Evolutionary conservation across 1,139 yeast species (phyloP).

Genomic region (Lodderomyces parapsilosis): DNA sequence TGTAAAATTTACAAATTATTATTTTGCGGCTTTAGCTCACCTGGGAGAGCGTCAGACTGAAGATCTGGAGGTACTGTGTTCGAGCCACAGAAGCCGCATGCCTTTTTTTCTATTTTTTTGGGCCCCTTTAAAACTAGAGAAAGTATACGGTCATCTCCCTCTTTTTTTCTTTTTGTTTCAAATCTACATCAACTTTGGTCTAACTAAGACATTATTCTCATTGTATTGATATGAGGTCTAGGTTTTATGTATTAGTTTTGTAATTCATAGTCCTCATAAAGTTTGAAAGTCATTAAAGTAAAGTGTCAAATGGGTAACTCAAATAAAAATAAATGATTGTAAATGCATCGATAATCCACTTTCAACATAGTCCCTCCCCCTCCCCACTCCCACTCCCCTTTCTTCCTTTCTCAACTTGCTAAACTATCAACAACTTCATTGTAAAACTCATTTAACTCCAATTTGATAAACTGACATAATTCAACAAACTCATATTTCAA

Average conservation of each 20-base stretch:
- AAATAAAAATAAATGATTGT: too few relatives aligned
- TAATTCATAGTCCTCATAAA: too few relatives aligned
- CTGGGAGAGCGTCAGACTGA: conserved; percentile 60
- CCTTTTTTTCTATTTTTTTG: too few relatives aligned
- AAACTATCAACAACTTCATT: conserved; percentile 1
- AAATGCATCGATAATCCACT: neutral
- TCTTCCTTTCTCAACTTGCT: neutral
- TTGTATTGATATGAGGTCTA: neutral
- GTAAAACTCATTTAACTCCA: conserved; percentile 11
- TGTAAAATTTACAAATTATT: conserved; percentile 1
- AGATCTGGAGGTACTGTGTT: conserved; percentile 58
- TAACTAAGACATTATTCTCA: too few relatives aligned
- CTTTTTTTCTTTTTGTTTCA: conserved; percentile 4
- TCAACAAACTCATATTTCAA: conserved; percentile 29
- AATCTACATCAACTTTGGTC: too few relatives aligned
- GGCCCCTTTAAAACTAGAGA: too few relatives aligned
- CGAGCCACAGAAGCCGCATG: conserved; percentile 54
- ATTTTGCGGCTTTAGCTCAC: conserved; percentile 49
- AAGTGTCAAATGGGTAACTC: too few relatives aligned
- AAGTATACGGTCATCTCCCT: too few relatives aligned
- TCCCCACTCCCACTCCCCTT: too few relatives aligned
- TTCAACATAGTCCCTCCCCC: too few relatives aligned
- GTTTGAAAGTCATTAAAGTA: too few relatives aligned
- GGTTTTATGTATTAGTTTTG: too few relatives aligned
- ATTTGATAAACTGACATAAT: conserved; percentile 20